Percentiles rank a stretch among this genome's conserved stretches.
phyloP scores from a whole-genome alignment of 2,329 filamentous ascomycete species.

The Xylariaceae sp. region DNA sequence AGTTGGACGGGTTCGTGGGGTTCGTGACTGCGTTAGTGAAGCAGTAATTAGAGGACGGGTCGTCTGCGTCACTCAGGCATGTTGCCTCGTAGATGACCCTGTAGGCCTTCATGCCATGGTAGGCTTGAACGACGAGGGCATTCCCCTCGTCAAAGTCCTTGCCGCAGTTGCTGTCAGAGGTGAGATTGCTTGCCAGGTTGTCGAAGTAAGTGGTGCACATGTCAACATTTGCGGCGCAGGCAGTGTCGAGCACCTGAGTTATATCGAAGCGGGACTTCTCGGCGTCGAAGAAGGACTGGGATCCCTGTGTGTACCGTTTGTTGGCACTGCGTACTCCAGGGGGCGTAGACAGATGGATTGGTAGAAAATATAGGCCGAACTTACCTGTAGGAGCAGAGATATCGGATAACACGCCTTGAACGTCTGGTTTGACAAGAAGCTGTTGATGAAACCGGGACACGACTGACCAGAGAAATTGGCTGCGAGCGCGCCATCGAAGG shows the following conservation, averaged over 20 bases:
- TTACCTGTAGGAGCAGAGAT: slow-evolving; percentile 75
- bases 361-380: slow-evolving; percentile 24
- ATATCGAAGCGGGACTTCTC: slow-evolving; percentile 67
- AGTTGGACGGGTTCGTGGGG: slow-evolving; percentile 61
- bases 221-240: slow-evolving; percentile 65
- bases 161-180: slow-evolving; percentile 60
- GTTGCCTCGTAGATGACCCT: slow-evolving; percentile 72
- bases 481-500: slow-evolving; percentile 63
- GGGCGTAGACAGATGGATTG: neutral
- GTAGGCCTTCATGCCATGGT: slow-evolving; percentile 73
- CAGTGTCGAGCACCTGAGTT: slow-evolving; percentile 71
- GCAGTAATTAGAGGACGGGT: slow-evolving; percentile 64
- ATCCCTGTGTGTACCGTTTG: slow-evolving; percentile 54
- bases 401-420: slow-evolving; percentile 76
- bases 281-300: slow-evolving; percentile 76
- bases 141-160: slow-evolving; percentile 65
- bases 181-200: slow-evolving; percentile 61
- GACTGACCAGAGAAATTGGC: slow-evolving; percentile 57
- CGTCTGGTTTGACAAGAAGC: slow-evolving; percentile 60
- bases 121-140: slow-evolving; percentile 67
- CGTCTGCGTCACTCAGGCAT: slow-evolving; percentile 66
- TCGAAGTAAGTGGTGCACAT: slow-evolving; percentile 64
- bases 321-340: slow-evolving; percentile 7
- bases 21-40: slow-evolving; percentile 85
- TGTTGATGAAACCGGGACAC: slow-evolving; percentile 65